Evolutionary conservation across 2,329 filamentous ascomycete genomes (phyloP).

Genomic region (Talaromyces piceae): DNA sequence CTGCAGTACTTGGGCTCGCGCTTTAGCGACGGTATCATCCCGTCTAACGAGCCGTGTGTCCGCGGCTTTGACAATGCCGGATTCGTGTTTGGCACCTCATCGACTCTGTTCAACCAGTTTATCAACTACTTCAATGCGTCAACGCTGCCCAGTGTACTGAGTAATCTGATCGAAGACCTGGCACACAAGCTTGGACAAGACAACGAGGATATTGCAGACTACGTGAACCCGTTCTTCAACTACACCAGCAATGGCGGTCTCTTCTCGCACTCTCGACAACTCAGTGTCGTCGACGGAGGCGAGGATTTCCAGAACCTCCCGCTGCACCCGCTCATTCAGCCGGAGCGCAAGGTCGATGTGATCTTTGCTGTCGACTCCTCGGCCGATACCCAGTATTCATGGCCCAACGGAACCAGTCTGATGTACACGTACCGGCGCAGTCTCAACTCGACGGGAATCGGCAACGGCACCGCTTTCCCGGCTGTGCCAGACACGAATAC

Average conservation of each 20-base stretch:
- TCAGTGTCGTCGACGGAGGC: constrained; percentile 72
- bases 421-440: constrained; percentile 67
- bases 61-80: constrained; percentile 75
- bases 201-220: constrained; percentile 67
- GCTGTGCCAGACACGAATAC: constrained; percentile 66
- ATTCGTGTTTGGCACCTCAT: constrained; percentile 79
- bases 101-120: constrained; percentile 74
- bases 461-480: constrained; percentile 65
- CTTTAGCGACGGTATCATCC: constrained; percentile 57
- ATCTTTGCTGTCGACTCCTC: constrained; percentile 75
- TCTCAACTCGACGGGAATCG: constrained; percentile 45
- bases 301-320: constrained; percentile 74
- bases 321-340: constrained; percentile 68
- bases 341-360: constrained; percentile 63
- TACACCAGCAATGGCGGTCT: constrained; percentile 55
- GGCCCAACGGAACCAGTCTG: constrained; percentile 71
- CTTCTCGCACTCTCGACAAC: constrained; percentile 45
- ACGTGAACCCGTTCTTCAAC: constrained; percentile 68
- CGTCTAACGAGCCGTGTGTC: constrained; percentile 55
- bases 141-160: constrained; percentile 45
- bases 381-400: constrained; percentile 60
- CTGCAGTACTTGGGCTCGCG: constrained; percentile 65
- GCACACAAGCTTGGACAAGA: constrained; percentile 49
- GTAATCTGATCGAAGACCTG: constrained; percentile 45
- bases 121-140: constrained; percentile 57